These are phyloP conservation scores for Diaporthe nobilis DNA, from an alignment of 2,329 filamentous ascomycete genomes.

Conservation along the genomic window DNA sequence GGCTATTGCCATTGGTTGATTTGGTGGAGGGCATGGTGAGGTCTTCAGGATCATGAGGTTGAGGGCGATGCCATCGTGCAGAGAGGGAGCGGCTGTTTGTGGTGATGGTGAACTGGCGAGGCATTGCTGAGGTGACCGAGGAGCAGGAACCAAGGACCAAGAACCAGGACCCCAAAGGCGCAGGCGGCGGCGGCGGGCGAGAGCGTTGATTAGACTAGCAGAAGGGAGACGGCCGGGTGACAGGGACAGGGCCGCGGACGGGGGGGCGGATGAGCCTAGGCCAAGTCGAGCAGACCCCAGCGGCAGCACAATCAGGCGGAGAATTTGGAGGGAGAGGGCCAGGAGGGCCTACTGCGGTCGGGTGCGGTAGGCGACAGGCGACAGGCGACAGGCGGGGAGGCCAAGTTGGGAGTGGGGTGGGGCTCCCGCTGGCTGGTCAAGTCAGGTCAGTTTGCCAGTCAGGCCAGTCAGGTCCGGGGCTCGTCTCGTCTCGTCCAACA, in stretches of 20 bases:
- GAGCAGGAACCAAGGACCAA: constrained; percentile 25
- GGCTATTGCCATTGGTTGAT: constrained; percentile 67
- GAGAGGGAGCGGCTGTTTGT: constrained; percentile 40
- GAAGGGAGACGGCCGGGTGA: constrained; percentile 28
- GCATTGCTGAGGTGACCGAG: constrained; percentile 33
- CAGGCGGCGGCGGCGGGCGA: constrained; percentile 21
- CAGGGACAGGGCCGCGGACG: constrained; percentile 24
- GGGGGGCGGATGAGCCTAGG: constrained; percentile 18
- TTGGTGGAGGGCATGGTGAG: constrained; percentile 68
- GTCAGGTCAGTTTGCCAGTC: constrained; percentile 24
- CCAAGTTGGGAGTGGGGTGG: constrained; percentile 14
- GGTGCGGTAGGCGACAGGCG: not conserved
- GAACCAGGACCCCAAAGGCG: constrained; percentile 19
- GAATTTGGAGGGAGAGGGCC: constrained; percentile 3
- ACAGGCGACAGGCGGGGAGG: not conserved
- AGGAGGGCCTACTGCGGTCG: not conserved
- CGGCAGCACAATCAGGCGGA: constrained; percentile 28
- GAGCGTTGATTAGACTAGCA: constrained; percentile 27
- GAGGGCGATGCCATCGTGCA: constrained; percentile 42
- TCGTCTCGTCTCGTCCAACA: constrained; percentile 29
- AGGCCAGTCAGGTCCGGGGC: constrained; percentile 17
- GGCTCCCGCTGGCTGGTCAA: constrained; percentile 13
- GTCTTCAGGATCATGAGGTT: constrained; percentile 46
- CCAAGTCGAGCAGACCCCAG: constrained; percentile 30
- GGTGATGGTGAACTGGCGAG: constrained; percentile 39